Base-by-base conservation (phyloP, 495 filamentous ascomycete genomes). In the Endocarpon pusillum region DNA sequence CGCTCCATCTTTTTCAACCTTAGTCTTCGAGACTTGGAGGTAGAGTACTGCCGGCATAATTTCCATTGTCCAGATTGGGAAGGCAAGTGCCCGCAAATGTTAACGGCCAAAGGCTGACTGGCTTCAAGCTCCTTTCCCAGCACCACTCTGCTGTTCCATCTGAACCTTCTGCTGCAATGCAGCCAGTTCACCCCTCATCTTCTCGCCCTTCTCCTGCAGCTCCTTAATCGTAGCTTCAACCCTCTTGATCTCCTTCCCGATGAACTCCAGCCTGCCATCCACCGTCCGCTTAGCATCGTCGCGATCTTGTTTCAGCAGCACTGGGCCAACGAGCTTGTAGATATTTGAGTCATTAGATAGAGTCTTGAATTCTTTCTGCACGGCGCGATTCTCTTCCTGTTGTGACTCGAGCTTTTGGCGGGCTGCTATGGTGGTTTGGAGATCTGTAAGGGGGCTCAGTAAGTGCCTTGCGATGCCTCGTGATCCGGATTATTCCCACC, bases 321-420 rank as follows among this genome's bases (percentile, higher is more conserved):
- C 80, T 0, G 89, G 89, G 1, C 89, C 89, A 33, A 94, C 71
- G 22, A 93, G 69, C 54, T 96, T 96, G 67, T 84, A 99, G 56
- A 99, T 91, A 33, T 75, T 81, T 39, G 87, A 74, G 41, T 76
- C 74, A 31, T 82, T 73, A 38, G 73, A 69, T 37, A 96, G 65
- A 36, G 64, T 64, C 20, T 67, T 57, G 55, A 97, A 94, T 61
- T 97, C 89, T 73, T 84, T 36, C 51, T 93, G 75, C 1, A 97
- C 89, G 16, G 75, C 74, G 32, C 74, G 58, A 52, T 94, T 96
- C 53, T 97, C 89, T 50, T 93, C 79, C 42, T 79, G 74, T 55
- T 97, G 89, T 18, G 82, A 81, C 53, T 94, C 87, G 26, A 97
- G 75, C 53, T 78, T 86, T 56, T 97, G 85, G 27, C 83, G 73